phyloP scores from a whole-genome alignment of 768 basidiomycete species.

The Gymnopilus junonius region DNA sequence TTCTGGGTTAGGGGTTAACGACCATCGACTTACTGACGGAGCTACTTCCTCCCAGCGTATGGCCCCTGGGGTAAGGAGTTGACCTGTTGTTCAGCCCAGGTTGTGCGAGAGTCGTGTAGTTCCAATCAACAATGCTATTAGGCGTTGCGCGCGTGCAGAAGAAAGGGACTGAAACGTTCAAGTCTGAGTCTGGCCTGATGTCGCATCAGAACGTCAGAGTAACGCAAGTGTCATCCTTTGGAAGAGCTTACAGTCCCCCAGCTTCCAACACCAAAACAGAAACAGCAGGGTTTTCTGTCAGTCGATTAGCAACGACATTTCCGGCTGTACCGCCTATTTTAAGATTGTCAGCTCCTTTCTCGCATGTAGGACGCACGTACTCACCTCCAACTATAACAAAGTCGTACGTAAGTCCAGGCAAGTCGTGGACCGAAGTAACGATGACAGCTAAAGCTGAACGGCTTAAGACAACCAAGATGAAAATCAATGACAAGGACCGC shows the following conservation, averaged over 20 bases:
- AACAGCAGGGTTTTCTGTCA: constrained; percentile 52
- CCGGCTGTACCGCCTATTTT: constrained; percentile 53
- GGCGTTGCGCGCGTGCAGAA: constrained; percentile 17
- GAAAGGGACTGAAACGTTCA: constrained; percentile 16
- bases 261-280: constrained; percentile 58
- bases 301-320: constrained; percentile 55
- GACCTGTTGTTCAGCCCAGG: constrained; percentile 24
- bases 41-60: constrained; percentile 32
- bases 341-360: not conserved
- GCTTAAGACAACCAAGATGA: not conserved
- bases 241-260: constrained; percentile 47
- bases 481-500: not conserved
- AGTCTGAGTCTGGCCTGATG: constrained; percentile 13
- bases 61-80: constrained; percentile 28
- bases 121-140: constrained; percentile 30
- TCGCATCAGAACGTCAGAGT: not conserved
- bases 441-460: not conserved
- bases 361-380: not conserved
- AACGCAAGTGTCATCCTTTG: not conserved
- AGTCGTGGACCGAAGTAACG: not conserved
- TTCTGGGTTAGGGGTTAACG: constrained; percentile 8
- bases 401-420: constrained; percentile 25
- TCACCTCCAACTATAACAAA: constrained; percentile 36
- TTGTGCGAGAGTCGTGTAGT: constrained; percentile 30
- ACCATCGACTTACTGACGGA: constrained; percentile 30